These are phyloP conservation scores for Cercospora sojina DNA, from an alignment of 2,329 filamentous ascomycete species.

Conservation along the genomic window DNA sequence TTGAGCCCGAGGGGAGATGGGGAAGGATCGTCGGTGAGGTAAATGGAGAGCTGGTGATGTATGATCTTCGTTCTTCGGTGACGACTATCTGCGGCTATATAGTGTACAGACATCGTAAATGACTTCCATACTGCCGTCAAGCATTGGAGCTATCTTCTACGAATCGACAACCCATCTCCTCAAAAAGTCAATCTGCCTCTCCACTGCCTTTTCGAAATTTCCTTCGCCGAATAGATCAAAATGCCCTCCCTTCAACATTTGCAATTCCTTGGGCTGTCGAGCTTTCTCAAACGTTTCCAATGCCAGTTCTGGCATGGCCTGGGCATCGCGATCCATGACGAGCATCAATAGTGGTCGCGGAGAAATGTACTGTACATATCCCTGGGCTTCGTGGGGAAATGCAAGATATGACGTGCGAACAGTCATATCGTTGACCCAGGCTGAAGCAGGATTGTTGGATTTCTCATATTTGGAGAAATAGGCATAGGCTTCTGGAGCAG, in stretches of 20 bases:
- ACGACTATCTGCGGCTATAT: neutral
- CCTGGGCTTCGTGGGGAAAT: neutral
- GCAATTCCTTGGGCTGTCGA: neutral
- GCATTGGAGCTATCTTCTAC: neutral
- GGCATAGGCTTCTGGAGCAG: neutral
- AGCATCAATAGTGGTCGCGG: neutral
- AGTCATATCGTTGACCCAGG: constrained; percentile 1
- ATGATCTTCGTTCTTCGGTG: neutral
- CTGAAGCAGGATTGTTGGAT: neutral
- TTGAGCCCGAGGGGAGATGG: constrained; percentile 44
- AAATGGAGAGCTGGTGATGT: neutral
- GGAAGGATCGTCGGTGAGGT: neutral
- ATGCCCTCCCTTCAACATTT: neutral
- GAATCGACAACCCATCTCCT: neutral
- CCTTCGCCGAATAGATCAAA: neutral
- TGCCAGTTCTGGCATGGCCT: neutral
- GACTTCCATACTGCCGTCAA: neutral
- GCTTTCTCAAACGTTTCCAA: constrained; percentile 1
- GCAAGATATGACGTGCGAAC: neutral
- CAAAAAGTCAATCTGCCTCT: neutral
- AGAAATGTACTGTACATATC: neutral
- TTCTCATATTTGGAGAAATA: constrained; percentile 3
- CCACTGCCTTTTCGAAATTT: neutral
- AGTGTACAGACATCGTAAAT: neutral
- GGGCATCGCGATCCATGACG: neutral